These are phyloP conservation scores for Arthrobotrys conoides DNA, from an alignment of 2,329 filamentous ascomycete genomes.

Conservation along the genomic window DNA sequence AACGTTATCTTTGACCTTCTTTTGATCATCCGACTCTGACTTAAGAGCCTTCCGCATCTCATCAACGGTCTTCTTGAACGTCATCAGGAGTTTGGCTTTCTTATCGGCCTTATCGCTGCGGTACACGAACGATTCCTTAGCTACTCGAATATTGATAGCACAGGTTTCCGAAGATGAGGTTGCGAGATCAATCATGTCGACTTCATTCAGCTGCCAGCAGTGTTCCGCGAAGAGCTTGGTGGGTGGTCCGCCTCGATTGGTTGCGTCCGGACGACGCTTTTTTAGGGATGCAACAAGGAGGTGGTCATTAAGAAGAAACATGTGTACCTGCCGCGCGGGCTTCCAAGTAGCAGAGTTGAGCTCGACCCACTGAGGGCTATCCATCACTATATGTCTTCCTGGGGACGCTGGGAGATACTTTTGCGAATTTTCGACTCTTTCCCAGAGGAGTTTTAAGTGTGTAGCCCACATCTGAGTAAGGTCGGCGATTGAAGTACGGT, in stretches of 20 bases:
- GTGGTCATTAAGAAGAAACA: conserved; percentile 95
- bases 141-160: conserved; percentile 90
- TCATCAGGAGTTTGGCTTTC: conserved; percentile 85
- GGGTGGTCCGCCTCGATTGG: conserved; percentile 71
- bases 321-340: conserved; percentile 86
- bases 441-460: conserved; percentile 86
- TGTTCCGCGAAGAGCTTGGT: conserved; percentile 91
- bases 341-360: conserved; percentile 98
- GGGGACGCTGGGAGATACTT: conserved; percentile 93
- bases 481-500: conserved; percentile 89
- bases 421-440: conserved; percentile 96
- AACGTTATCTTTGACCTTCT: conserved; percentile 85
- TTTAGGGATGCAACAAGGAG: conserved; percentile 90
- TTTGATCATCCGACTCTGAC: conserved; percentile 87
- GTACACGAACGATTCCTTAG: conserved; percentile 93
- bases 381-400: conserved; percentile 93
- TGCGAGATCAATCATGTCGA: conserved; percentile 87
- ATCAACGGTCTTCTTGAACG: conserved; percentile 92
- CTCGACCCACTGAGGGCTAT: conserved; percentile 94
- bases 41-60: conserved; percentile 88
- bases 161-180: conserved; percentile 76
- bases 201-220: conserved; percentile 93
- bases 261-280: conserved; percentile 85
- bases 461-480: conserved; percentile 78
- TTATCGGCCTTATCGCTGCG: conserved; percentile 88